Percentiles rank a stretch among this genome's conserved stretches.
These are phyloP conservation scores for Mycena haematopus DNA, from an alignment of 768 basidiomycete genomes.

Conservation along the genomic window DNA sequence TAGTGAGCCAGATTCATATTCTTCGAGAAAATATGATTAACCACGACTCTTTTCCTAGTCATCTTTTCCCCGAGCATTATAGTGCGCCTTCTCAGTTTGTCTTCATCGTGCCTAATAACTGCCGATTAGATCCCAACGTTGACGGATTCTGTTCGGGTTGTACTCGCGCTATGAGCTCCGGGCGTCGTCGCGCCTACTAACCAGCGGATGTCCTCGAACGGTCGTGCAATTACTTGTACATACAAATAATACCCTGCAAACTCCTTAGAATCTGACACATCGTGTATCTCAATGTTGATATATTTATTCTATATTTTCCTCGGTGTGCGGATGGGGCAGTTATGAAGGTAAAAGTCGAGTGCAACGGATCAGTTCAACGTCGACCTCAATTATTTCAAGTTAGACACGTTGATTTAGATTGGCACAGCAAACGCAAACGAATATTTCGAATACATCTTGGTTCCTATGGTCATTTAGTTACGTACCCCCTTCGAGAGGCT, in stretches of 20 bases:
- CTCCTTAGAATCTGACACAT: constrained; percentile 2
- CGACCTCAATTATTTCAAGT: neutral
- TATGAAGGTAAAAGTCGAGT: neutral
- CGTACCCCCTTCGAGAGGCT: neutral
- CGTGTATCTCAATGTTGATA: constrained; percentile 2
- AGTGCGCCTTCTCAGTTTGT: constrained; percentile 38
- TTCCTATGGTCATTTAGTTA: too few species aligned
- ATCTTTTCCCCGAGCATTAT: constrained; percentile 53
- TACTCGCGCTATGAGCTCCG: constrained; percentile 32
- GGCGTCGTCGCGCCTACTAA: constrained; percentile 21
- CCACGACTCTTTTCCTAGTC: constrained; percentile 36
- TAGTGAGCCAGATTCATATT: constrained; percentile 44
- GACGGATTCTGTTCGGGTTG: constrained; percentile 50
- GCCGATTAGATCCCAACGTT: constrained; percentile 48
- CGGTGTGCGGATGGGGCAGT: too few species aligned
- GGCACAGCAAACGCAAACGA: neutral
- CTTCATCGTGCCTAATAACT: constrained; percentile 2
- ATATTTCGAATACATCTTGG: neutral
- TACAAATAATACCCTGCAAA: constrained; percentile 11
- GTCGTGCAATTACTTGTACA: constrained; percentile 9
- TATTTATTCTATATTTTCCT: neutral
- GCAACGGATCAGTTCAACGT: constrained; percentile 9
- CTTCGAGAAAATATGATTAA: constrained; percentile 14
- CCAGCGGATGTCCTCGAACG: constrained; percentile 5
- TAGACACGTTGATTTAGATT: neutral